Conservation (phyloP, 768 basidiomycete species). For the Pleurotus djamor region DNA sequence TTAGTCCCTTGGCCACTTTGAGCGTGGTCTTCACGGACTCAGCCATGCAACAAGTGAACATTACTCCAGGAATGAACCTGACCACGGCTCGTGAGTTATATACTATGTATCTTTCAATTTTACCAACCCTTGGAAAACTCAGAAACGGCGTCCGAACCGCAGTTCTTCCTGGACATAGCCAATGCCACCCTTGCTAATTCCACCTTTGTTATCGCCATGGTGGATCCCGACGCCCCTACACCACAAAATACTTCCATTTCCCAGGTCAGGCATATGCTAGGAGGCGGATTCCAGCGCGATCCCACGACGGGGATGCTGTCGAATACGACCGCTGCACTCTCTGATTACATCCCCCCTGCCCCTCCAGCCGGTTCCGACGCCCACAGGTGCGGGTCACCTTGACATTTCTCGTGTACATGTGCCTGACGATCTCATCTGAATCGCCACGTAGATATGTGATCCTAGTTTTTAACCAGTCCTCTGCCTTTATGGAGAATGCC, state of each 20-base stretch:
- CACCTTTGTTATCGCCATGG: constrained; percentile 33
- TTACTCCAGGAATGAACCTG: constrained; percentile 32
- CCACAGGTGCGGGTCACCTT: constrained; percentile 30
- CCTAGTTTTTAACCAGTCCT: constrained; percentile 30
- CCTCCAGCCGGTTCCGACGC: constrained; percentile 40
- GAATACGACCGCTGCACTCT: constrained; percentile 35
- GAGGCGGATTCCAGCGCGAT: constrained; percentile 31
- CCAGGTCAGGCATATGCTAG: constrained; percentile 40
- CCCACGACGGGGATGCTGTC: constrained; percentile 19
- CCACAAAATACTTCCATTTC: constrained; percentile 31
- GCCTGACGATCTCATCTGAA: constrained; percentile 5
- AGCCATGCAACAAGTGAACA: constrained; percentile 20
- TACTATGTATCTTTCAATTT: not conserved
- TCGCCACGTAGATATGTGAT: constrained; percentile 26
- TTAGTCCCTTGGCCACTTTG: constrained; percentile 31
- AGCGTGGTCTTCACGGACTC: constrained; percentile 36
- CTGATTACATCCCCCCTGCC: constrained; percentile 34
- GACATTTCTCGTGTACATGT: constrained; percentile 8
- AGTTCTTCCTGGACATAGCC: constrained; percentile 24
- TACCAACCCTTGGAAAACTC: not conserved
- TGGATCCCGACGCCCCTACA: constrained; percentile 43
- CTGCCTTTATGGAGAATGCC: constrained; percentile 24
- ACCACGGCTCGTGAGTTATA: constrained; percentile 30
- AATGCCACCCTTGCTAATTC: constrained; percentile 19
- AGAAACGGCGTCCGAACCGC: constrained; percentile 33